Evolutionary conservation across 257 asterid genomes (phyloP).

Genomic region (Primulina eburnea): DNA sequence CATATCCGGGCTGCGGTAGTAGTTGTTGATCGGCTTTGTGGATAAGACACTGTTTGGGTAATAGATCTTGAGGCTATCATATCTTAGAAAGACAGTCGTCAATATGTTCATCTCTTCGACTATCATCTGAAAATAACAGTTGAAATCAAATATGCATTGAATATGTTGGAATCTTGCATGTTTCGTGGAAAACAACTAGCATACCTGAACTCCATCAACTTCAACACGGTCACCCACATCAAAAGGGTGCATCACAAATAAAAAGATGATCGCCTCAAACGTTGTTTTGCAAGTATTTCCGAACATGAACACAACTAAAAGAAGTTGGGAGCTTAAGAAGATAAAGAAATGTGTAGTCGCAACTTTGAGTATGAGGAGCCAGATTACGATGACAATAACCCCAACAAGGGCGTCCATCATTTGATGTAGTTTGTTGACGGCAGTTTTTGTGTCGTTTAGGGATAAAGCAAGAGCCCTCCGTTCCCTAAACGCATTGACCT

Average conservation of each 20-base stretch:
- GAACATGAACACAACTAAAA: conserved; percentile 80
- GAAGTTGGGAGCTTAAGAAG: conserved; percentile 82
- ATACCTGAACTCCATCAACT: conserved; percentile 79
- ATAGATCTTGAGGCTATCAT: conserved; percentile 66
- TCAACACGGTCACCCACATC: conserved; percentile 97
- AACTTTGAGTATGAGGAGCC: conserved; percentile 83
- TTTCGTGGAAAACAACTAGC: conserved; percentile 9
- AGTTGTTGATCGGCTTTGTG: conserved; percentile 73
- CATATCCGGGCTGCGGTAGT: conserved; percentile 93
- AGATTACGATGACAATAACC: conserved; percentile 45
- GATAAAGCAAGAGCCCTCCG: conserved; percentile 89
- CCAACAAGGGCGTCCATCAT: conserved; percentile 69
- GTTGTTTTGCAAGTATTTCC: conserved; percentile 94
- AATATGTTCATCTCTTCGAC: conserved; percentile 95
- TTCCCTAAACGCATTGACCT: conserved; percentile 90
- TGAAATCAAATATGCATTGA: neutral
- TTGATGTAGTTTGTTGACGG: conserved; percentile 83
- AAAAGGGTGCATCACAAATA: conserved; percentile 93
- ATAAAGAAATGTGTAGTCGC: conserved; percentile 75
- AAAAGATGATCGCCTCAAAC: conserved; percentile 84
- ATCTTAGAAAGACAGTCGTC: conserved; percentile 71
- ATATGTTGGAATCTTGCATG: neutral
- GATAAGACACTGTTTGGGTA: conserved; percentile 76
- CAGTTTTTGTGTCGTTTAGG: conserved; percentile 93
- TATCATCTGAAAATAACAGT: conserved; percentile 59